Conservation (phyloP, 352 stramenopile genomes). For the Globisporangium radiosum region DNA sequence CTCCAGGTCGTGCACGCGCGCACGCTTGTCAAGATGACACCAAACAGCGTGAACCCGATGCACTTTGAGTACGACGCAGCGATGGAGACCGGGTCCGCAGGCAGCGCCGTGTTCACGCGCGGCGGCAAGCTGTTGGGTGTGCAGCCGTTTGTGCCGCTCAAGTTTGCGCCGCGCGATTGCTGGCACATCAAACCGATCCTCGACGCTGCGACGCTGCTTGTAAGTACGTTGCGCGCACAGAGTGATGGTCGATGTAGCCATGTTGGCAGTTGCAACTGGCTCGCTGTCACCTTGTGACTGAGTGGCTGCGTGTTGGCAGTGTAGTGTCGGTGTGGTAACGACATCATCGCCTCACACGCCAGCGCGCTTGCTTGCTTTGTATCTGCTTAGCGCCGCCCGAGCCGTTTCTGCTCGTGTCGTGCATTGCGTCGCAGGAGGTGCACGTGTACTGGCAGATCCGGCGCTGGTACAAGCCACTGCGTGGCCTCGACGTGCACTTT, state of each 20-base stretch:
- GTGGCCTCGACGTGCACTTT: conserved; percentile 31
- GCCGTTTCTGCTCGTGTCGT: conserved; percentile 48
- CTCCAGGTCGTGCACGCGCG: conserved; percentile 39
- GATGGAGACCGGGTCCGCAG: conserved; percentile 33
- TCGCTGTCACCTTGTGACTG: no score
- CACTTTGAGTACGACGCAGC: conserved; percentile 33
- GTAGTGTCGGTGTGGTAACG: background rate
- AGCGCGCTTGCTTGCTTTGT: no score
- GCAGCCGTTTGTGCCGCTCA: conserved; percentile 31
- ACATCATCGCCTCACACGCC: background rate
- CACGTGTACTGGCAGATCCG: conserved; percentile 57
- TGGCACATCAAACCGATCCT: conserved; percentile 58
- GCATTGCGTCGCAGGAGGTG: conserved; percentile 30
- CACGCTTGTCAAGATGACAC: conserved; percentile 25
- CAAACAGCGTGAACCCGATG: conserved; percentile 52
- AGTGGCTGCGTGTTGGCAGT: no score
- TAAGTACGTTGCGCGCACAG: conserved; percentile 46
- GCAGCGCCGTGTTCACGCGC: conserved; percentile 45
- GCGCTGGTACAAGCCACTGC: conserved; percentile 32
- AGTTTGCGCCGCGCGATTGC: conserved; percentile 24
- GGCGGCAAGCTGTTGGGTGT: conserved; percentile 53
- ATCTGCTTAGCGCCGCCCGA: conserved; percentile 32
- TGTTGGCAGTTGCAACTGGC: conserved; percentile 1
- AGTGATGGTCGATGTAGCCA: background rate
- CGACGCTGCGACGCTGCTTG: conserved; percentile 25